phyloP scores from a whole-genome alignment of 768 basidiomycete species.

The Rhizopogon vulgaris region DNA sequence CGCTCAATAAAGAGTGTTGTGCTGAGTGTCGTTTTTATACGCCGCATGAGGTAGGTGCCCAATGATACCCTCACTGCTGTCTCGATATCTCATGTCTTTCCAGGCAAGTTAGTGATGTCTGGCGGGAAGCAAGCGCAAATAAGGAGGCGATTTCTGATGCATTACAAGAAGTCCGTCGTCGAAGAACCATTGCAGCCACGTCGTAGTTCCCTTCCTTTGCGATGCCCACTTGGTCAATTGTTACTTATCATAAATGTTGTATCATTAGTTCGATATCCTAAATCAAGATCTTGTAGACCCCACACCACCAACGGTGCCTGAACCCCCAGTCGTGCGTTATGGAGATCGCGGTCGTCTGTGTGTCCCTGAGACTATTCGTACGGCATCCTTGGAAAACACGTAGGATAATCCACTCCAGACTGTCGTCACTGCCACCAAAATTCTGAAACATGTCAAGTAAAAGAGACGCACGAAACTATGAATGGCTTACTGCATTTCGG shows the following conservation, averaged over 20 bases:
- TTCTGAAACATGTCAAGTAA: slow-evolving; percentile 38
- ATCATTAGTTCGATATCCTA: slow-evolving; percentile 10
- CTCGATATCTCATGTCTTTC: slow-evolving; percentile 6
- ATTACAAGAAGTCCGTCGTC: slow-evolving; percentile 62
- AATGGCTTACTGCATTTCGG: slow-evolving; percentile 65
- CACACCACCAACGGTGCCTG: not conserved
- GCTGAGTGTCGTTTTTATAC: slow-evolving; percentile 56
- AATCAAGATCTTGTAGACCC: not conserved
- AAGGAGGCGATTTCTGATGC: slow-evolving; percentile 62
- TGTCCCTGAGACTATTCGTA: slow-evolving; percentile 47
- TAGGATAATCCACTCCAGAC: slow-evolving; percentile 89
- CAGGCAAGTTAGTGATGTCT: slow-evolving; percentile 56
- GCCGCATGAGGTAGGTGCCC: slow-evolving; percentile 52
- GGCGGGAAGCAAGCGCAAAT: slow-evolving; percentile 56
- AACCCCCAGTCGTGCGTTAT: not conserved
- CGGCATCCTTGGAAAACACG: slow-evolving; percentile 67
- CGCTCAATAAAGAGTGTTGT: slow-evolving; percentile 54
- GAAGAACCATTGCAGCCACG: slow-evolving; percentile 27
- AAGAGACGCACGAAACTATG: not conserved
- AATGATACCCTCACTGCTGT: not conserved
- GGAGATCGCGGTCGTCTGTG: slow-evolving; percentile 25
- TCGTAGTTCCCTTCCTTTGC: slow-evolving; percentile 5
- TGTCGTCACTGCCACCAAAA: slow-evolving; percentile 84
- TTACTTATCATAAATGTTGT: slow-evolving; percentile 9
- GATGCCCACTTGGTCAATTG: not conserved